Base-by-base conservation (phyloP, 768 basidiomycete species). In the Candolleomyces aberdarensis region DNA sequence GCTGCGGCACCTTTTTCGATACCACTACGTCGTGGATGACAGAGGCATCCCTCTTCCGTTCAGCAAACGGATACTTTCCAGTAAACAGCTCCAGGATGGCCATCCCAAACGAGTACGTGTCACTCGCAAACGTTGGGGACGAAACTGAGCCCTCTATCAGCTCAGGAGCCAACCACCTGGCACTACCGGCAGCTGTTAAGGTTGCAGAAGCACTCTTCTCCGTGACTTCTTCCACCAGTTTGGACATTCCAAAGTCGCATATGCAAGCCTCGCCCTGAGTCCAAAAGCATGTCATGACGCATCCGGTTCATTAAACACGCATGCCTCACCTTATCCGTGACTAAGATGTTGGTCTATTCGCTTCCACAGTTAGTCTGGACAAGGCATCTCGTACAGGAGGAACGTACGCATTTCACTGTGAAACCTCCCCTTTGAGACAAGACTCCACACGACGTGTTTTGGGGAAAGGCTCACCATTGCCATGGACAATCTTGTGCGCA, bases 241-340 rank as follows among this genome's bases (percentile, higher is more conserved):
- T 85, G 17, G 86, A 82, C 73, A 87, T 81, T 47, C 85, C 85
- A 67, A 88, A 87, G 64, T 88, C 86, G 62, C 82, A 83, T 14
- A 88, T 82, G 36, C 81, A 75, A 26, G 85, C 80, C 62, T 81
- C 73, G 13, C 78, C 80, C 85, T 86, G 55, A 5, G 40, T 31
- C 58, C 60, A 44, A 22, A 46, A 54, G 63, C 50, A 57, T 43
- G 58, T 46, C 9, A 32, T 13, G 15, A 44, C 29, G 62, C n/a
- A 46, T 7, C 47, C 49, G 17, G 14, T 51, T 22, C 10, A 44
- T 40, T 29, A 52, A 31, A 13, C 43, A 52, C 50, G 53, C 17
- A 55, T n/a, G 58, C 59, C 72, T 66, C 60, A 83, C 85, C 58
- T 75, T 69, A n/a, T 71, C 69, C 2, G 82, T 79, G 17, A 88